Conservation (phyloP, 2,329 filamentous ascomycete genomes). For the Aspergillus quadricinctus region DNA sequence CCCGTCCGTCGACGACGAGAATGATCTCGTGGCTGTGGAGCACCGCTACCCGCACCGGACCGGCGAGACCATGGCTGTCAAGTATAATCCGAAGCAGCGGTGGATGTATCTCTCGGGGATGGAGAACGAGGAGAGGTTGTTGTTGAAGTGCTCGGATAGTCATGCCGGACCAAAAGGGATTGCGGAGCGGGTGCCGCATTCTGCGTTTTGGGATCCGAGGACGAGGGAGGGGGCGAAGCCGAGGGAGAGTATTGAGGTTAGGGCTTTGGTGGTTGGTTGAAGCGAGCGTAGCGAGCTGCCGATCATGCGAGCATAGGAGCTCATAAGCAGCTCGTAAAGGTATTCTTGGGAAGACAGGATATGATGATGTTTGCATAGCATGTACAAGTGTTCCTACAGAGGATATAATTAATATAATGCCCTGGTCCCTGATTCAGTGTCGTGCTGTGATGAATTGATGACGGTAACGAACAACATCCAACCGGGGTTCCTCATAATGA, state of each 20-base stretch:
- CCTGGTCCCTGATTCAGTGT: background rate
- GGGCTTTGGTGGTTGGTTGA: slow-evolving; percentile 75
- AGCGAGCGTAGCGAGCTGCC: background rate
- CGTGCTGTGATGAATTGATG: background rate
- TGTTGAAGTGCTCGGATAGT: slow-evolving; percentile 75
- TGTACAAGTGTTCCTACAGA: background rate
- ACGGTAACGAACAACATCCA: background rate
- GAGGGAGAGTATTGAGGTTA: slow-evolving; percentile 85
- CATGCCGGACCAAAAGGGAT: slow-evolving; percentile 38
- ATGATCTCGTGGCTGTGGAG: slow-evolving; percentile 67
- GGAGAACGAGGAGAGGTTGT: slow-evolving; percentile 64
- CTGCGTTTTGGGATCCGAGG: slow-evolving; percentile 72
- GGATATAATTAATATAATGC: background rate
- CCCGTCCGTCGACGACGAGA: slow-evolving; percentile 48
- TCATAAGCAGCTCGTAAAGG: too few species aligned
- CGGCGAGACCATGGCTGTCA: slow-evolving; percentile 71
- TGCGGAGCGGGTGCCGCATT: slow-evolving; percentile 58
- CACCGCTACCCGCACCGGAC: slow-evolving; percentile 67
- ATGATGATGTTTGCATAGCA: background rate
- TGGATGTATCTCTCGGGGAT: slow-evolving; percentile 83
- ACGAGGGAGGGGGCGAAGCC: slow-evolving; percentile 65
- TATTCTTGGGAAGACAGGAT: background rate
- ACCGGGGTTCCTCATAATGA: background rate
- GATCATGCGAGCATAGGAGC: too few species aligned
- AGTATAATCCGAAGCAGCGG: slow-evolving; percentile 56